These are phyloP conservation scores for Populus simonii DNA, from an alignment of 345 rosid genomes.

Conservation along the genomic window DNA sequence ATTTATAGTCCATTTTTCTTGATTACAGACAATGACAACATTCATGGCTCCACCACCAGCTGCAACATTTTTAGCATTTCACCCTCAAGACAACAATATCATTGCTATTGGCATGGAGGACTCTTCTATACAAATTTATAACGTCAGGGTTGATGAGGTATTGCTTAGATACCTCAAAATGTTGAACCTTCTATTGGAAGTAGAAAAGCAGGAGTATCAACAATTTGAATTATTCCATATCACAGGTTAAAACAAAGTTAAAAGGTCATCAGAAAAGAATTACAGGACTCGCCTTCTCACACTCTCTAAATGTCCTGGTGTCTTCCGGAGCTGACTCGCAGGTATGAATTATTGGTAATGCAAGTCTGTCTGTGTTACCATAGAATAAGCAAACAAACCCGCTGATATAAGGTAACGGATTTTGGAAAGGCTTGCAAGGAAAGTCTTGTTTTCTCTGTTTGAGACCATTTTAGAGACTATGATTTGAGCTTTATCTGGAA, in stretches of 20 bases:
- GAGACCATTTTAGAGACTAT: not conserved
- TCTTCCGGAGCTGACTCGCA: constrained; percentile 90
- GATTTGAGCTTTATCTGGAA: not conserved
- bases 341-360: constrained; percentile 35
- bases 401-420: not conserved
- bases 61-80: constrained; percentile 74
- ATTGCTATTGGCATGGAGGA: constrained; percentile 92
- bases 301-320: constrained; percentile 60
- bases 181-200: constrained; percentile 8
- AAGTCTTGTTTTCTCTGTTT: not conserved
- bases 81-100: constrained; percentile 66
- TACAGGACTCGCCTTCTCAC: constrained; percentile 88
- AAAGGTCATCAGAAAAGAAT: constrained; percentile 82
- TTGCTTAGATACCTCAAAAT: constrained; percentile 8
- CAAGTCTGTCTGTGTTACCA: not conserved
- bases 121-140: constrained; percentile 65
- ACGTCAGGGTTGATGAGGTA: constrained; percentile 68
- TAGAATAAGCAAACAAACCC: not conserved
- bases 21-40: constrained; percentile 65
- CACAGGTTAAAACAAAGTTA: constrained; percentile 65
- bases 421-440: not conserved
- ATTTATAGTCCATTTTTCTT: not conserved
- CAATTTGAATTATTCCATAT: not conserved
- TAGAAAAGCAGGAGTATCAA: not conserved
- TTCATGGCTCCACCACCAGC: constrained; percentile 86